These are phyloP conservation scores for Agrostemma githago DNA, from an alignment of 148 eudicot genomes.

Conservation along the genomic window DNA sequence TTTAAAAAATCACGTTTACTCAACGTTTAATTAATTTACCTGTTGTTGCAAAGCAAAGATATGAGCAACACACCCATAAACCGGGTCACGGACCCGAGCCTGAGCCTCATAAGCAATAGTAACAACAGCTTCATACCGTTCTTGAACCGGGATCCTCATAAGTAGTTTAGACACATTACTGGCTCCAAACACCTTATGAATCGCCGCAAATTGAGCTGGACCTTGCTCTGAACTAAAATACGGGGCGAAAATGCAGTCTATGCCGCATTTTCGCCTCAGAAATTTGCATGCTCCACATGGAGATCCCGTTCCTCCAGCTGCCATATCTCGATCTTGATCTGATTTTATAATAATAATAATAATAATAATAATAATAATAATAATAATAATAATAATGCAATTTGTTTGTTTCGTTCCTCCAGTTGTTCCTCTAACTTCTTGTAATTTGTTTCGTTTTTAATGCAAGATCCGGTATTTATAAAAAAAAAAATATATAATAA, in stretches of 20 bases:
- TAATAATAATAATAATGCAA: too few species aligned
- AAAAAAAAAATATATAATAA: too few species aligned
- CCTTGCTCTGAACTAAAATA: conserved; percentile 81
- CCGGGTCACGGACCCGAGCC: conserved; percentile 75
- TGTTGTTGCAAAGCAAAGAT: conserved; percentile 90
- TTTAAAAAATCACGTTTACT: too few species aligned
- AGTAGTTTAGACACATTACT: conserved; percentile 74
- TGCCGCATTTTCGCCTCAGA: conserved; percentile 68
- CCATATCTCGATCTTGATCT: conserved; percentile 31
- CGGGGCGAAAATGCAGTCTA: conserved; percentile 73
- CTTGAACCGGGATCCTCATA: conserved; percentile 51
- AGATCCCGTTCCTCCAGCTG: conserved; percentile 47
- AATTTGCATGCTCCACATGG: conserved; percentile 97
- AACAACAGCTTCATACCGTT: conserved; percentile 79
- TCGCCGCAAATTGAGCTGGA: conserved; percentile 68
- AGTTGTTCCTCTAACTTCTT: too few species aligned
- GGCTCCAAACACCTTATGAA: conserved; percentile 90
- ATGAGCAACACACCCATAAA: conserved; percentile 86
- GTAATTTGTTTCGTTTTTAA: too few species aligned
- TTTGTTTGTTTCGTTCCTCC: too few species aligned
- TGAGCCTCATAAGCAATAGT: conserved; percentile 96
- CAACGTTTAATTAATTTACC: conserved; percentile 30
- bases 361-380: too few species aligned
- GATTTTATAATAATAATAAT: too few species aligned
- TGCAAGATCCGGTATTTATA: too few species aligned